These are phyloP conservation scores for Chenopodium berlandieri DNA, from an alignment of 148 eudicot species.

Conservation along the genomic window DNA sequence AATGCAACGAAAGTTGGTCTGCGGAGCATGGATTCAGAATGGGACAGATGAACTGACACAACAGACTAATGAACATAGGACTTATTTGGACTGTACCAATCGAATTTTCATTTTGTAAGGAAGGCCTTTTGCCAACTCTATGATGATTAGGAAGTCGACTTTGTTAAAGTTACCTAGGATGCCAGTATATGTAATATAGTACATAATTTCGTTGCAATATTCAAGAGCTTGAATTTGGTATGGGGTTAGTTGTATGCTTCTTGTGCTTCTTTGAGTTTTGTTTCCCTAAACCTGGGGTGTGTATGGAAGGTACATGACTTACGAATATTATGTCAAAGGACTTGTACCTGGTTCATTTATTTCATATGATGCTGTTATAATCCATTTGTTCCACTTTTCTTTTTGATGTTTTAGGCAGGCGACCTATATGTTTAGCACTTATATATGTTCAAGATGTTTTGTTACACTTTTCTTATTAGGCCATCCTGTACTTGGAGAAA, in stretches of 20 bases:
- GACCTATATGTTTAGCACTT: no score
- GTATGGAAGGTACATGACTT: no score
- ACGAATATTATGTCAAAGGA: no score
- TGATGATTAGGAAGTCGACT: background rate
- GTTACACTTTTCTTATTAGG: no score
- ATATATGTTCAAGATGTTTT: no score
- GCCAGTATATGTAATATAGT: slow-evolving; percentile 8
- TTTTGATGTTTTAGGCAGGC: no score
- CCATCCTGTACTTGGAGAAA: no score
- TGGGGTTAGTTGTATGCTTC: background rate
- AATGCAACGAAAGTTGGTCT: slow-evolving; percentile 12
- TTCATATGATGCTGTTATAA: no score
- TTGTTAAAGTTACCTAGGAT: background rate
- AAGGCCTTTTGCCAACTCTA: background rate
- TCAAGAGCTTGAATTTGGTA: background rate
- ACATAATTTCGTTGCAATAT: background rate
- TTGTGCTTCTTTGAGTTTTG: background rate
- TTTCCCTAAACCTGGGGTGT: background rate
- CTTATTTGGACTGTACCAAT: background rate
- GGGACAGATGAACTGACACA: slow-evolving; percentile 25
- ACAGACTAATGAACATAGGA: background rate
- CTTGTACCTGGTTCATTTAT: no score
- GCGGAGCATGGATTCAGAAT: slow-evolving; percentile 19
- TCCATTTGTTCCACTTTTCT: no score
- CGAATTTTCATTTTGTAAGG: background rate